Conservation (phyloP, 75 land plant genomes). For the Azolla pinnata region DNA sequence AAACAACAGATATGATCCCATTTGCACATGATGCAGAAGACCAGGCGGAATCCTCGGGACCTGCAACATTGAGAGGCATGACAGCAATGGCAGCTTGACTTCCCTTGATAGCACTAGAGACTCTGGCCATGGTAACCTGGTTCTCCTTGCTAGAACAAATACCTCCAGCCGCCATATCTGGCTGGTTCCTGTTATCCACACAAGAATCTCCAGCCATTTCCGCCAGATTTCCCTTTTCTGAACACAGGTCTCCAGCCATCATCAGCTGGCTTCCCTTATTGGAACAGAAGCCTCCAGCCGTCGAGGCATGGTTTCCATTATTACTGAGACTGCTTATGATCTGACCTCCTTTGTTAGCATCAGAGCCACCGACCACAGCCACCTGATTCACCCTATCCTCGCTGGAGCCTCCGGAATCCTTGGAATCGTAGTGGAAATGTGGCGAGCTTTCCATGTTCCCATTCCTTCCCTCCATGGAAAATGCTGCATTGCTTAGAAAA, state of each 20-base stretch:
- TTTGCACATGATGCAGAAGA: not conserved
- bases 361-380: too few species aligned
- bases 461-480: too few species aligned
- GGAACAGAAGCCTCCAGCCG: too few species aligned
- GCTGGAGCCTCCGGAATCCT: too few species aligned
- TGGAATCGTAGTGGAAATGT: too few species aligned
- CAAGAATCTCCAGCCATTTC: not conserved
- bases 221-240: not conserved
- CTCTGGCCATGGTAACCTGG: not conserved
- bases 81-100: not conserved
- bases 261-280: too few species aligned
- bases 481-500: too few species aligned
- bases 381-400: too few species aligned
- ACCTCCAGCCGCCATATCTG: not conserved
- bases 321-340: too few species aligned
- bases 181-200: not conserved
- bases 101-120: not conserved
- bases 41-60: not conserved
- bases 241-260: not conserved
- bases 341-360: too few species aligned
- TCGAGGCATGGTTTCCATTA: too few species aligned
- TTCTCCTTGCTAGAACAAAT: not conserved
- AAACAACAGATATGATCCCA: not conserved
- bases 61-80: slow-evolving; percentile 3
- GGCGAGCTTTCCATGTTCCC: too few species aligned